Evolutionary conservation across 1,284 basidiomycete genomes (phyloP).

Genomic region (Ganoderma leucocontextum): DNA sequence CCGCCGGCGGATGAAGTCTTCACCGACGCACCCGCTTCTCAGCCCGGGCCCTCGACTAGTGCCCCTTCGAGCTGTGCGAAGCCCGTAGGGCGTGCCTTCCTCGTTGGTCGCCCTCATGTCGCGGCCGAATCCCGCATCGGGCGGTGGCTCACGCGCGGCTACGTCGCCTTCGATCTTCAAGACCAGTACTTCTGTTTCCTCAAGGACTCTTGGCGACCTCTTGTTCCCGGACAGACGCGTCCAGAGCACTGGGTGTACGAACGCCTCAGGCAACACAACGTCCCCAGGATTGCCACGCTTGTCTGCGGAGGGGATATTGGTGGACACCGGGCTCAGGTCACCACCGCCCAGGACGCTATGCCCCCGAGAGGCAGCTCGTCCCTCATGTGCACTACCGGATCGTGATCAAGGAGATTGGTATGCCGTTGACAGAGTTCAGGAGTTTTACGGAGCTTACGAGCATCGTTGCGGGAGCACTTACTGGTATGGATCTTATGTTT

Average conservation of each 20-base stretch:
- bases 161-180: constrained; percentile 11
- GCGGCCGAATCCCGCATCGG: constrained; percentile 6
- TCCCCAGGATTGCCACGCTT: constrained; percentile 4
- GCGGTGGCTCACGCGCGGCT: constrained; percentile 18
- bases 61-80: neutral
- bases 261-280: neutral
- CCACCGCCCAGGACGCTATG: constrained; percentile 5
- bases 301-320: constrained; percentile 24
- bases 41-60: neutral
- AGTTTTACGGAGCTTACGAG: constrained; percentile 1
- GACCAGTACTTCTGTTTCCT: neutral
- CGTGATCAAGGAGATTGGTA: constrained; percentile 9
- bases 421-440: constrained; percentile 9
- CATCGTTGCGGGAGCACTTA: neutral
- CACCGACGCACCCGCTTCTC: neutral
- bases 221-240: constrained; percentile 9
- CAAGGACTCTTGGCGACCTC: constrained; percentile 22
- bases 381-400: constrained; percentile 15
- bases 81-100: neutral
- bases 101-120: constrained; percentile 10
- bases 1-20: neutral
- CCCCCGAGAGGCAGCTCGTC: constrained; percentile 4
- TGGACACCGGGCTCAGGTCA: constrained; percentile 11
- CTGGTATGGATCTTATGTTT: neutral
- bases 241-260: constrained; percentile 19